Conservation (phyloP, 176 grass and related monocot species). For the Zizania latifolia region DNA sequence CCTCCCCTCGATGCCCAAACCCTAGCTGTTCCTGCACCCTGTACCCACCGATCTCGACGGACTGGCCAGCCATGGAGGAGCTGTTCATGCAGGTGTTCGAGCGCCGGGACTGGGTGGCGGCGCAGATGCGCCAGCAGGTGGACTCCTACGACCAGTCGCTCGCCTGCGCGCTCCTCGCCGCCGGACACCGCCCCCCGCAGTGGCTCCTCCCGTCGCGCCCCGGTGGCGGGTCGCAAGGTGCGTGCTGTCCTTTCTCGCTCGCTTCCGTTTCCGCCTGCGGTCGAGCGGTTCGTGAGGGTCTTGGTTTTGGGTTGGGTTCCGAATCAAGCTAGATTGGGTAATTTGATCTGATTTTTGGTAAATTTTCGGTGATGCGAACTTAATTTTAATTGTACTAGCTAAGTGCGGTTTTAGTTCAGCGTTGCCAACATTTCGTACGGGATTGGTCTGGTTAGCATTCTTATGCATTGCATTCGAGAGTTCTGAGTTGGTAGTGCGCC, state of each 20-base stretch:
- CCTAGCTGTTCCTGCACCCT: too few relatives aligned
- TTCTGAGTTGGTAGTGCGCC: not conserved
- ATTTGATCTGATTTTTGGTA: not conserved
- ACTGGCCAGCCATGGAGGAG: conserved; percentile 63
- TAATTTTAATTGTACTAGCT: not conserved
- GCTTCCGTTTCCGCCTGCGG: not conserved
- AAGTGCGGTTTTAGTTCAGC: not conserved
- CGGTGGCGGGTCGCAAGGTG: conserved; percentile 9
- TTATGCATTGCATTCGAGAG: not conserved
- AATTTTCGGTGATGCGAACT: not conserved
- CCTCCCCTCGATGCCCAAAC: conserved; percentile 27
- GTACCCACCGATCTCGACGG: too few relatives aligned
- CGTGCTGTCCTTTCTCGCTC: not conserved
- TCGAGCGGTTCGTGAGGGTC: not conserved
- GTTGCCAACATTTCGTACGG: not conserved
- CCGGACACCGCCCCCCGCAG: conserved; percentile 40
- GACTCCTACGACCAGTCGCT: conserved; percentile 57
- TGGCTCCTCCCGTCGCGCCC: conserved; percentile 48
- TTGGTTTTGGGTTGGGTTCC: not conserved
- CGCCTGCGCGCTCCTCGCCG: conserved; percentile 50
- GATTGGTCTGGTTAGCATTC: not conserved
- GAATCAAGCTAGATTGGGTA: not conserved
- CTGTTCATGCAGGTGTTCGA: conserved; percentile 89
- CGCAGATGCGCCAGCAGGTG: conserved; percentile 61
- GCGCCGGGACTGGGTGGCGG: conserved; percentile 36